Conservation (phyloP, 441 rosid species). For the Pelargonium citronellum region DNA sequence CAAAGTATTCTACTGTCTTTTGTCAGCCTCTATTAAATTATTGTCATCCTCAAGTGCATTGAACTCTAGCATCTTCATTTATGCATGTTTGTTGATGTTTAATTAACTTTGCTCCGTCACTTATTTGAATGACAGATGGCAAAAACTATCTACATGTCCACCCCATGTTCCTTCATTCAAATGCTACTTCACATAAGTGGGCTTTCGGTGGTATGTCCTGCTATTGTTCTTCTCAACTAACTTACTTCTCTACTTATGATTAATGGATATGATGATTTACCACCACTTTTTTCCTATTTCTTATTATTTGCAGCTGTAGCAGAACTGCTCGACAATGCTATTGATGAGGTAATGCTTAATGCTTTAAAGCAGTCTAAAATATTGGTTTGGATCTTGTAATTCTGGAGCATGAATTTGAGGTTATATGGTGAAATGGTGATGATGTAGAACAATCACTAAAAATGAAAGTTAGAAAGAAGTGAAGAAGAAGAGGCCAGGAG, state of each 20-base stretch:
- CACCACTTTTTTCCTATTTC: slow-evolving; percentile 16
- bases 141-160: slow-evolving; percentile 81
- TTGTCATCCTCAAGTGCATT: neutral
- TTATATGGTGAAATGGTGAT: neutral
- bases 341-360: slow-evolving; percentile 72
- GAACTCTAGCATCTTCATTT: slow-evolving; percentile 4
- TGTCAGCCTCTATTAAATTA: slow-evolving; percentile 8
- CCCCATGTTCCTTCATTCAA: slow-evolving; percentile 96
- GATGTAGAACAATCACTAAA: too few species aligned
- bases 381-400: slow-evolving; percentile 13
- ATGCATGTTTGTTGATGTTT: slow-evolving; percentile 15
- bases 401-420: neutral
- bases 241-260: slow-evolving; percentile 1
- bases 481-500: too few species aligned
- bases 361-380: slow-evolving; percentile 17
- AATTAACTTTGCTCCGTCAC: slow-evolving; percentile 9
- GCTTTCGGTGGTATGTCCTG: slow-evolving; percentile 81
- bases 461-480: too few species aligned
- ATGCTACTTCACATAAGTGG: slow-evolving; percentile 99
- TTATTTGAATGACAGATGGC: slow-evolving; percentile 40
- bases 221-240: slow-evolving; percentile 3
- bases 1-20: slow-evolving; percentile 47
- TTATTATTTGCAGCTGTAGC: slow-evolving; percentile 67
- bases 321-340: slow-evolving; percentile 88
- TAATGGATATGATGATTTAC: slow-evolving; percentile 11